Conservation (phyloP, 2,329 filamentous ascomycete species). For the Talaromyces islandicus region DNA sequence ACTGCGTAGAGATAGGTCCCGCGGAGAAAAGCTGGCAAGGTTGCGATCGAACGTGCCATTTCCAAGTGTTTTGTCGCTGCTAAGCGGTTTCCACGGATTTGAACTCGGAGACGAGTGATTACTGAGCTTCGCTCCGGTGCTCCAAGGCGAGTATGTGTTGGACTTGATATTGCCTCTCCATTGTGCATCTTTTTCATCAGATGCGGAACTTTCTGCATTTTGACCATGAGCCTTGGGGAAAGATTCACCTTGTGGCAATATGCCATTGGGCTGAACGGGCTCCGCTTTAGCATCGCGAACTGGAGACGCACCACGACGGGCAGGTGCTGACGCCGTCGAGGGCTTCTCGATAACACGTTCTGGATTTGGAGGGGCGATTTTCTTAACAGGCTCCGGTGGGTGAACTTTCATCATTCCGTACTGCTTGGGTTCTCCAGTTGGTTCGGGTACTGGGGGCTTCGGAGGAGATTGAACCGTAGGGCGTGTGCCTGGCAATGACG, state of each 20-base stretch:
- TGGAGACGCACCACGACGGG: conserved; percentile 26
- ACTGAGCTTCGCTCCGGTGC: conserved; percentile 28
- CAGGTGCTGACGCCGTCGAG: conserved; percentile 16
- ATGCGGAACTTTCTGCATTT: conserved; percentile 16
- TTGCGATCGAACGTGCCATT: conserved; percentile 58
- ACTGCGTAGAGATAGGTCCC: conserved; percentile 36
- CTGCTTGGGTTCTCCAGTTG: conserved; percentile 52
- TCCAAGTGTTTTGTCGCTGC: conserved; percentile 52
- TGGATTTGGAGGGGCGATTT: conserved; percentile 28
- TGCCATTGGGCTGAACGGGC: conserved; percentile 23
- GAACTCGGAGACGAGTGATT: conserved; percentile 28
- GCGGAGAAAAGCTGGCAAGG: conserved; percentile 44
- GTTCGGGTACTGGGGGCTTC: conserved; percentile 53
- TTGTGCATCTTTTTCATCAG: conserved; percentile 29
- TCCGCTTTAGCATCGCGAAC: conserved; percentile 21
- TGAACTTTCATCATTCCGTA: conserved; percentile 60
- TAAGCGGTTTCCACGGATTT: conserved; percentile 56
- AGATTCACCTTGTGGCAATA: conserved; percentile 16
- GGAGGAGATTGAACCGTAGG: conserved; percentile 47
- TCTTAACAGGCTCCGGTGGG: conserved; percentile 49
- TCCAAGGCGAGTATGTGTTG: conserved; percentile 33
- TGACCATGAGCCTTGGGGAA: conserved; percentile 15
- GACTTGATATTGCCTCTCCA: conserved; percentile 35
- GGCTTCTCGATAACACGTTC: conserved; percentile 30
- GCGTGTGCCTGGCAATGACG: conserved; percentile 16